phyloP scores from a whole-genome alignment of 805 yeast species.

The Pichia pseudocactophila region DNA sequence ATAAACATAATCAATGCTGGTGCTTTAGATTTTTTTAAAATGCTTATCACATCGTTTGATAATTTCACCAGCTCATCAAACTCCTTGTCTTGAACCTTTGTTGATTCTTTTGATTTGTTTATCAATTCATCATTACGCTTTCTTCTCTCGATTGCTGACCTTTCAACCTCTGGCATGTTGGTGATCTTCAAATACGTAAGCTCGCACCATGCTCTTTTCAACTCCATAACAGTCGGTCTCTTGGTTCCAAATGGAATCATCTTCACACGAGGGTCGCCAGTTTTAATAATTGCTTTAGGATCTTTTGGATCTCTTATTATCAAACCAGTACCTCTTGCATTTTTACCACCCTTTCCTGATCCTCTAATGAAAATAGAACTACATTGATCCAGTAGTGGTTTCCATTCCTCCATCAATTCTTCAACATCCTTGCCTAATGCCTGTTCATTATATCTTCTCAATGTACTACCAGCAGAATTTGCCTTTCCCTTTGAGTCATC shows the following conservation, averaged over 20 bases:
- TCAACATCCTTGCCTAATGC: constrained; percentile 74
- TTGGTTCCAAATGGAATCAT: constrained; percentile 83
- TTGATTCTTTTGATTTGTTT: constrained; percentile 20
- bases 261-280: constrained; percentile 53
- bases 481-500: constrained; percentile 94
- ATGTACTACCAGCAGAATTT: constrained; percentile 86
- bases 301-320: constrained; percentile 11
- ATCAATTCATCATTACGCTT: constrained; percentile 25
- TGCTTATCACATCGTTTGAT: constrained; percentile 47
- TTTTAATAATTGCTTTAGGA: constrained; percentile 44
- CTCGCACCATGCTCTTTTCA: constrained; percentile 78
- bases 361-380: constrained; percentile 65
- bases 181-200: constrained; percentile 50
- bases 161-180: constrained; percentile 44
- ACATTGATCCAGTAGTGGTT: constrained; percentile 47
- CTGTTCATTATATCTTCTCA: constrained; percentile 84
- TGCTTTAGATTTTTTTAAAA: constrained; percentile 66
- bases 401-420: constrained; percentile 61
- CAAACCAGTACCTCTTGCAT: constrained; percentile 47
- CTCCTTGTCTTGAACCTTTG: constrained; percentile 8
- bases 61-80: constrained; percentile 35
- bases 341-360: constrained; percentile 57
- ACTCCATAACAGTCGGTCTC: constrained; percentile 74
- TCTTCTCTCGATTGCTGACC: constrained; percentile 19
- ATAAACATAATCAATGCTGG: constrained; percentile 62